phyloP scores from a whole-genome alignment of 805 yeast species.

The Metschnikowia cerradonensis region DNA sequence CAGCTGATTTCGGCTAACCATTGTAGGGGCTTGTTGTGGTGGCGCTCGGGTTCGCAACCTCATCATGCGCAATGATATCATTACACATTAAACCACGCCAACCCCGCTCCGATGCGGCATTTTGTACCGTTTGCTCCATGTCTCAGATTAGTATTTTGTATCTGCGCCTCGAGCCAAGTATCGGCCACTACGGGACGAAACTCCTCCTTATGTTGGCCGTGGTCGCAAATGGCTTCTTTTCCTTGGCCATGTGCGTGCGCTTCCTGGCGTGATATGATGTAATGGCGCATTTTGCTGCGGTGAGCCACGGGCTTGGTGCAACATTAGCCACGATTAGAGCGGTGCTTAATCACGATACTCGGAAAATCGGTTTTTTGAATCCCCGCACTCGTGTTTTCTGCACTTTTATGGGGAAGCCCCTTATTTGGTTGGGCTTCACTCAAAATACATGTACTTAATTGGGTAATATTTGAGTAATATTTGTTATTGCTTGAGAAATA shows the following conservation, averaged over 20 bases:
- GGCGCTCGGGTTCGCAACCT: not conserved
- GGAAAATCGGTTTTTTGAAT: too few relatives aligned
- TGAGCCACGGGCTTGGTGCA: not conserved
- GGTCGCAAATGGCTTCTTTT: not conserved
- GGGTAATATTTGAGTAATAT: too few relatives aligned
- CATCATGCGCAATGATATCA: conserved; percentile 1
- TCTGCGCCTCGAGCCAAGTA: not conserved
- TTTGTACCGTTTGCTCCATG: not conserved
- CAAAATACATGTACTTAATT: too few relatives aligned
- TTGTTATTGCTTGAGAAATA: too few relatives aligned
- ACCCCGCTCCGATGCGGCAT: not conserved
- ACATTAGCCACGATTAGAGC: not conserved
- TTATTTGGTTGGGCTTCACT: too few relatives aligned
- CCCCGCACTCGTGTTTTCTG: too few relatives aligned
- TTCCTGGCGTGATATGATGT: not conserved
- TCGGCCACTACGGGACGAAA: not conserved
- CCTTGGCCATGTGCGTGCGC: not conserved
- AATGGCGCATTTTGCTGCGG: not conserved
- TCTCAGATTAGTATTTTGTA: not conserved
- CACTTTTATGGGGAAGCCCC: too few relatives aligned
- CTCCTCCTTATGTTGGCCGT: too few relatives aligned
- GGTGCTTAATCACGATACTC: not conserved
- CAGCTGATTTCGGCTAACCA: not conserved
- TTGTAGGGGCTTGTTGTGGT: not conserved
- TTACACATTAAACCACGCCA: not conserved